phyloP scores from a whole-genome alignment of 352 stramenopile genomes.

The Globisporangium acanthophoron region DNA sequence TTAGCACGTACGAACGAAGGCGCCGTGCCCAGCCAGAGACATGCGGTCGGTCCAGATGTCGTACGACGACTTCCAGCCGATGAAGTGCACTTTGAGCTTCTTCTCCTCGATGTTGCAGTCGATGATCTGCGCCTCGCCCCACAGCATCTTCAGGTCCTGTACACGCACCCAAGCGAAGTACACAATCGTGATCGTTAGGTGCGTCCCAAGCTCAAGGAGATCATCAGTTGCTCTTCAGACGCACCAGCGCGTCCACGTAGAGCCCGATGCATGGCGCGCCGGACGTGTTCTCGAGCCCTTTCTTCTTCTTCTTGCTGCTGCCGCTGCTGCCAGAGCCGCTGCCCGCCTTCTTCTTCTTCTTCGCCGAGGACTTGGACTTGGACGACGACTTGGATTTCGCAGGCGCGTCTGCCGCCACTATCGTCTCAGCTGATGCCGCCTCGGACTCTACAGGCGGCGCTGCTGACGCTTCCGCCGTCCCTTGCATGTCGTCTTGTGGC shows the following conservation, averaged over 20 bases:
- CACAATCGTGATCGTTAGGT: not conserved
- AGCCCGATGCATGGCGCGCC: conserved; percentile 39
- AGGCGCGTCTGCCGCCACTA: conserved; percentile 5
- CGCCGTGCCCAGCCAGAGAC: conserved; percentile 52
- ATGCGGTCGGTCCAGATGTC: conserved; percentile 75
- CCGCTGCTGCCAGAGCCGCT: not conserved
- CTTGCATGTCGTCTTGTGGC: not conserved
- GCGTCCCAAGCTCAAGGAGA: too few relatives aligned
- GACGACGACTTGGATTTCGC: conserved; percentile 14
- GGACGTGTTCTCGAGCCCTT: conserved; percentile 1
- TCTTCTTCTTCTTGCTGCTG: conserved; percentile 20
- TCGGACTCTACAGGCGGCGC: too few relatives aligned
- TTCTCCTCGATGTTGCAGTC: conserved; percentile 47
- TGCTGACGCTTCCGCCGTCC: not conserved
- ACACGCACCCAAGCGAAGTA: not conserved
- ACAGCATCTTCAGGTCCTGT: conserved; percentile 67
- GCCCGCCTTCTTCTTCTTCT: conserved; percentile 19
- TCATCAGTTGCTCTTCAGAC: not conserved
- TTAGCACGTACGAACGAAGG: conserved; percentile 37
- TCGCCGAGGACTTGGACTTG: conserved; percentile 21
- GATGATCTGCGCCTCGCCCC: conserved; percentile 66
- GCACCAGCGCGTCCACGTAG: conserved; percentile 60
- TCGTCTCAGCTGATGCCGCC: not conserved
- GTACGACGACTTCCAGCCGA: conserved; percentile 55
- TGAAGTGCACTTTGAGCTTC: conserved; percentile 70